Evolutionary conservation across 163 green algal species (phyloP), one percentile per base, ranked within the genome.

Genomic region (Scenedesmus sp.): DNA sequence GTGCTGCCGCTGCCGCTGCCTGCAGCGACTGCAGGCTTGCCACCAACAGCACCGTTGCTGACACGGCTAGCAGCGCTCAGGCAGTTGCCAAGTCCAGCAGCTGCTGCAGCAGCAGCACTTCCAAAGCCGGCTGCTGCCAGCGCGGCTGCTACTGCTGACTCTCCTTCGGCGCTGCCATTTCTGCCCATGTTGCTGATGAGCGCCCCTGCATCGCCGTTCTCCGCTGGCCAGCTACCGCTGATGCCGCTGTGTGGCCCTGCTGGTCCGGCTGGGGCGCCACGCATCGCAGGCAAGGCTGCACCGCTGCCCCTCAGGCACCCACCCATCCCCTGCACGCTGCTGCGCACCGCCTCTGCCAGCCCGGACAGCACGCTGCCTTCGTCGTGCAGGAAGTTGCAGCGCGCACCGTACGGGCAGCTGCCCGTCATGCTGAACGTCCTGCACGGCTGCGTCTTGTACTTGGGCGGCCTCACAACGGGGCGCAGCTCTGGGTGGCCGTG

Each of bases 381-480:
- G 30, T 68, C 91, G 88, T 99, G 97, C 61, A 99, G 98, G 96
- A 99, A 99, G 80, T 96, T 94, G 94, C 97, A 99, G 68, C 97
- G 95, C 22, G 93, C 95, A 43, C 97, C 97, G 92, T 99, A 99
- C 49, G 97, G 97, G 91, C 97, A 99, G n/a, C 89, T 96, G 24
- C 97, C 97, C 2, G 94, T 97, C 6, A 91, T 80, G 3, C 94
- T 95, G 92, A 97, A 99, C 0, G 96, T 98, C 65, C 97, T 94
- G 94, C 97, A 98, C 26, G 96, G 88, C 93, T 99, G 96, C 1
- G 97, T 99, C 93, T 98, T 99, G 96, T 98, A 99, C 91, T 98
- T 98, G 79, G 97, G 97, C 82, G 98, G 97, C 2, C 97, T 93
- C 70, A 96, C 76, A 15, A 98, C 87, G 4, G 93, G 92, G 44